Base-by-base conservation (phyloP, 2,329 filamentous ascomycete species). In the Nemania serpens region DNA sequence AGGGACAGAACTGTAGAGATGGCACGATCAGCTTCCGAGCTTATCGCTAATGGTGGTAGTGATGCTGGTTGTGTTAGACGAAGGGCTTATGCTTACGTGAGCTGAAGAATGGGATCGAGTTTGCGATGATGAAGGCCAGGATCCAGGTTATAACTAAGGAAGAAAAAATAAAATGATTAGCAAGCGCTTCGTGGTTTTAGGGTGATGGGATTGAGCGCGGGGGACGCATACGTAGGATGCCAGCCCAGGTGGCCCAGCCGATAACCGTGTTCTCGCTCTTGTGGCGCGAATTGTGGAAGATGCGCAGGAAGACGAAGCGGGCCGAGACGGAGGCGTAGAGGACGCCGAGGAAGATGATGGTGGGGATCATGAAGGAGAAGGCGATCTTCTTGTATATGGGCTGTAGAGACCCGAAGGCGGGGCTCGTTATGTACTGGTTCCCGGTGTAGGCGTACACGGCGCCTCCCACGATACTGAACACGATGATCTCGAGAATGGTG, bases 341-440 rank as follows among this genome's bases (percentile, higher is more conserved):
- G 0, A 96, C 91, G 7, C 93, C 93, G 4, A 97, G 78, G 79
- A 97, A 97, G 72, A 97, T 92, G 66, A 97, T 83, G 0, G 93
- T 97, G 0, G 93, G 93, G 34, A 97, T 90, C 93, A 97, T 97
- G 79, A 97, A 96, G 12, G 90, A 93, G 76, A 96, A 97, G 0
- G 91, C 85, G 2, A 95, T 83, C 79, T 97, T 97, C 79, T 95
- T 93, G 78, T 89, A 95, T 1, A 89, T 81, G 48, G 91, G 85
- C 43, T 89, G 83, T 20, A 97, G 80, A 1, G 91, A 93, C 11
- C 92, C 93, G 68, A 97, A 97, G 0, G 93, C 93, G 0, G 93
- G 93, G 0, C 91, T 81, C 0, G 89, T 93, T 78, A 93, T 91
- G 80, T 97, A 97, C 72, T 96, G 89, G 55, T 89, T 93, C 50